Evolutionary conservation across 2,329 filamentous ascomycete species (phyloP), one percentile per base, ranked within the genome.

Genomic region (Diaporthe batatas): DNA sequence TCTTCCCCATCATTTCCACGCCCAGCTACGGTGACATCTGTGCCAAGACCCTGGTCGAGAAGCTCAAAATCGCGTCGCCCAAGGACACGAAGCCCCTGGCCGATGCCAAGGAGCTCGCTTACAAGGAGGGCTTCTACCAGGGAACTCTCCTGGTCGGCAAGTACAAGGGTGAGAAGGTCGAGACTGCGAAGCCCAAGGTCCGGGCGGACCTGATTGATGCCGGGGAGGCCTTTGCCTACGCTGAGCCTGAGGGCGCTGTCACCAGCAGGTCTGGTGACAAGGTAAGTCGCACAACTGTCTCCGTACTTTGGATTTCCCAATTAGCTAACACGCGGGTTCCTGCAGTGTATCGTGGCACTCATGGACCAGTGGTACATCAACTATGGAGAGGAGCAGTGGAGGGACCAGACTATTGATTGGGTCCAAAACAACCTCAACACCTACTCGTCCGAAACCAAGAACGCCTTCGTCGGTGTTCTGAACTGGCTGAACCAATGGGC

Each of bases 301-400:
- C 68, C 39, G 29, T 21, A 44, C 3, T 16, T n/a, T n/a, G 23
- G 47, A 21, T 25, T 47, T 53, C n/a, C 59, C 55, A 5, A 11
- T 11, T 7, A 12, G 62, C 62, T 67, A 67, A 67, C 32, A 53
- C 14, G 29, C 3, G 10, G 14, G 2, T 7, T 23, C 68, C 32
- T 29, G 10, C n/a, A 67, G 49, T 98, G 96, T 81, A 95, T 98
- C 73, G 96, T 96, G 73, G 93, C 95, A 39, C 91, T 96, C 76
- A 91, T 98, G 80, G 96, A 98, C 78, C 96, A 99, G 84, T 99
- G 96, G 95, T 99, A 97, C 84, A 87, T 99, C 78, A 96, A 98
- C 84, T 99, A 99, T 79, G 96, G 96, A 75, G 93, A 95, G 83
- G 94, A 94, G 55, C 89, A 92, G 65, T 98, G 96, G 96, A 93